Conservation (phyloP, 1,139 yeast species). For the Magnusiomyces sp. region DNA sequence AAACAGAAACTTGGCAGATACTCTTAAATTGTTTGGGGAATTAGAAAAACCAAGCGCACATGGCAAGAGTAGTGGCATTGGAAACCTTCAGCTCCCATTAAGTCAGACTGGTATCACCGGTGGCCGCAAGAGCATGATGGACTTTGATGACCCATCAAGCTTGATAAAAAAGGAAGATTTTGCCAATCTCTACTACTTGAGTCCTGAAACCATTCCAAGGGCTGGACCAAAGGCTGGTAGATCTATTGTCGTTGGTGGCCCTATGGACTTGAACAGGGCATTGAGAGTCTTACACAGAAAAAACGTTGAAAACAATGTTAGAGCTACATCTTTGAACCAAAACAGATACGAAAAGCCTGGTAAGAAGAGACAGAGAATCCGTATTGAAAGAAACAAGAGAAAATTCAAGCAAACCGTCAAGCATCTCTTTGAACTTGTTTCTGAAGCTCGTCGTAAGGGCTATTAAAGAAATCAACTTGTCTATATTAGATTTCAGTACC, state of each 20-base stretch:
- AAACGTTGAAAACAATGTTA: slow-evolving; percentile 26
- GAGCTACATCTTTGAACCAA: slow-evolving; percentile 25
- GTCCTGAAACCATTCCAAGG: slow-evolving; percentile 7
- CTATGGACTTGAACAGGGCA: slow-evolving; percentile 22
- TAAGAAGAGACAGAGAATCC: slow-evolving; percentile 28
- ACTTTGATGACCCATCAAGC: too few relatives aligned
- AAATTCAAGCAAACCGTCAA: slow-evolving; percentile 31
- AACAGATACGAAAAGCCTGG: slow-evolving; percentile 32
- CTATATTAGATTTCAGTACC: too few relatives aligned
- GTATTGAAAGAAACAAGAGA: slow-evolving; percentile 28
- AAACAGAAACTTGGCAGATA: too few relatives aligned
- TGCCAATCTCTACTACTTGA: not conserved
- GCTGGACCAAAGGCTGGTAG: slow-evolving; percentile 31
- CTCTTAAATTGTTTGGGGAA: too few relatives aligned
- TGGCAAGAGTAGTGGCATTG: too few relatives aligned
- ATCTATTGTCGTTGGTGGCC: slow-evolving; percentile 23
- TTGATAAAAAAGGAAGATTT: too few relatives aligned
- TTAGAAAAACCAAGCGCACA: too few relatives aligned
- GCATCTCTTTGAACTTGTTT: slow-evolving; percentile 30
- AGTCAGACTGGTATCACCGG: too few relatives aligned
- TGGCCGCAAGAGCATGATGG: too few relatives aligned
- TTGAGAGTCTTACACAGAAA: slow-evolving; percentile 24
- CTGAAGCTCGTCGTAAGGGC: slow-evolving; percentile 32
- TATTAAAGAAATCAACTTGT: slow-evolving; percentile 18
- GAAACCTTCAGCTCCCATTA: too few relatives aligned